Conservation (phyloP, 1,284 basidiomycete species). For the Puccinia polysora region DNA sequence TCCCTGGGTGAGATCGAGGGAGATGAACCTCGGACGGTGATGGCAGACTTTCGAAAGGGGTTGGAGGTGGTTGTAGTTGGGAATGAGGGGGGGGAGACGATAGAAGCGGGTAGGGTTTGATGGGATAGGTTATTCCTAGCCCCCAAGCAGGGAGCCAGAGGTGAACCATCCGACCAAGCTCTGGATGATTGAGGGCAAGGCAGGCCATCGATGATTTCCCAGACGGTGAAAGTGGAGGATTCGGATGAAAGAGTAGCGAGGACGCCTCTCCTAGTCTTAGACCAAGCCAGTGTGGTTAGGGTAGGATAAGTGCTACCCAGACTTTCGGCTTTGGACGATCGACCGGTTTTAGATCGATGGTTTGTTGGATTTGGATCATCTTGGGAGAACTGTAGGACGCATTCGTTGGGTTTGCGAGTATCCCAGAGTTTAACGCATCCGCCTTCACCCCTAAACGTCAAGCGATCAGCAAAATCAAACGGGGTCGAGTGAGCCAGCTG, state of each 20-base stretch:
- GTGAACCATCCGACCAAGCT: slow-evolving; percentile 19
- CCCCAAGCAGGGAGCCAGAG: slow-evolving; percentile 5
- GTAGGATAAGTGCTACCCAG: too few species aligned
- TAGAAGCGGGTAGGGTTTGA: not conserved
- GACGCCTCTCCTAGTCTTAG: slow-evolving; percentile 20
- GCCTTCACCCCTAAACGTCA: slow-evolving; percentile 31
- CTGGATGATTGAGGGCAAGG: not conserved
- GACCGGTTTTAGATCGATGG: not conserved
- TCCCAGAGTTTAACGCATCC: slow-evolving; percentile 34
- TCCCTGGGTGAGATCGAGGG: slow-evolving; percentile 17
- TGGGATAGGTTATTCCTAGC: slow-evolving; percentile 7
- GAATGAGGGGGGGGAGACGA: not conserved
- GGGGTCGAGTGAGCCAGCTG: not conserved
- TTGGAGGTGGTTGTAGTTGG: not conserved
- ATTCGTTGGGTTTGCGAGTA: slow-evolving; percentile 35
- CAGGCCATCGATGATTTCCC: slow-evolving; percentile 27
- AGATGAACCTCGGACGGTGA: slow-evolving; percentile 4
- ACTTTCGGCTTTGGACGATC: slow-evolving; percentile 9
- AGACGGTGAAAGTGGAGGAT: slow-evolving; percentile 11
- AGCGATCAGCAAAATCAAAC: not conserved
- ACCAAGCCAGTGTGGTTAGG: slow-evolving; percentile 23
- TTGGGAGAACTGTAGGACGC: slow-evolving; percentile 16
- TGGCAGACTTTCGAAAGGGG: slow-evolving; percentile 9
- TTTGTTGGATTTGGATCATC: not conserved
- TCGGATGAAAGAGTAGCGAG: slow-evolving; percentile 20